Conservation (phyloP, 225 moss, liverwort and hornwort species). For the Straminergon stramineum region DNA sequence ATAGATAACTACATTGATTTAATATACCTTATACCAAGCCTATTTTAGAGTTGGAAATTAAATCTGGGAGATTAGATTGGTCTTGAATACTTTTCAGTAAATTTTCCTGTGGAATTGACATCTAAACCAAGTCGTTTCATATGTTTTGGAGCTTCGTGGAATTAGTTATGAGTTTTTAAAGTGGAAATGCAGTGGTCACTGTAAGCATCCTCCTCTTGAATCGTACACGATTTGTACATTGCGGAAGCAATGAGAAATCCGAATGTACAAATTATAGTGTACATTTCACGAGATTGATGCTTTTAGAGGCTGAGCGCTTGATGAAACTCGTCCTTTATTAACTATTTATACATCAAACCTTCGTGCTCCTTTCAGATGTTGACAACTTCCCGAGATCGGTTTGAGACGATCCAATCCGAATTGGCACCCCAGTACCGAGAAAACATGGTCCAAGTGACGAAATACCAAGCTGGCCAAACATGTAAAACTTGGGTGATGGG, state of each 20-base stretch:
- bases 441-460: conserved; percentile 69
- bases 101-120: neutral
- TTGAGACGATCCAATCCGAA: conserved; percentile 58
- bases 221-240: neutral
- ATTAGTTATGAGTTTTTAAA: neutral
- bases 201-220: neutral
- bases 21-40: rapidly evolving
- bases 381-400: conserved; percentile 76
- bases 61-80: neutral
- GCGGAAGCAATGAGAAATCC: neutral
- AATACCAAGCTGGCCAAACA: conserved; percentile 70
- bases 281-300: rapidly evolving
- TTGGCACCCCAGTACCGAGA: conserved; percentile 29
- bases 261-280: neutral
- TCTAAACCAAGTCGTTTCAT: neutral
- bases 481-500: conserved; percentile 84
- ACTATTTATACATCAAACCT: neutral
- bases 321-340: neutral
- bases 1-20: neutral
- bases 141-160: neutral
- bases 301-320: neutral
- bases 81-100: neutral
- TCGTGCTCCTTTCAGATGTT: conserved; percentile 50
- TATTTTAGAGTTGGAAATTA: neutral
- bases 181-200: neutral